Base-by-base conservation (phyloP, 768 basidiomycete genomes). In the Coprinopsis marcescibilis region DNA sequence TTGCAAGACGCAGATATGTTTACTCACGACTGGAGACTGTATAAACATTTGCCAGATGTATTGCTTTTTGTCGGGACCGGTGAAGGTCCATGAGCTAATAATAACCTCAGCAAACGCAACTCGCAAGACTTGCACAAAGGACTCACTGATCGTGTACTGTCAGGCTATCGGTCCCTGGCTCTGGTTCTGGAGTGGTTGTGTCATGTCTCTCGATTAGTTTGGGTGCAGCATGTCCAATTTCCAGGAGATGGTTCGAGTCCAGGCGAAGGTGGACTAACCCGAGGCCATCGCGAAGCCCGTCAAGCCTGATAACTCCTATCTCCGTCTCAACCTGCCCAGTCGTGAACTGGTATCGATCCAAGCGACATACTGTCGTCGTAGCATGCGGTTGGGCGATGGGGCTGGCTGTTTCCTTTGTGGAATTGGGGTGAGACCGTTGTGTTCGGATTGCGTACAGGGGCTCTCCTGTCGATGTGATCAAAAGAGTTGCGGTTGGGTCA, bases 31-130 rank as follows among this genome's bases (percentile, higher is more conserved):
- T 13, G 66, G 71, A 13, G 54, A 65, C 15, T 60, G 63, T 14
- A 67, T 51, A 49, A 65, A 62, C 42, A 73, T 53, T 44, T 69
- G 65, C 69, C 70, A 69, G 43, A 58, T 65, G 50, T 69, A 68
- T 24, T 57, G 52, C 48, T 59, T 53, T 14, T 52, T 51, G 49
- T 70, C 66, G 14, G 69, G 61, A 5, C 67, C 62, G 3, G 49
- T 57, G 47, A 73, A 67, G 27, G 61, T 55, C 70, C 70, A 69
- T 8, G 62, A 62, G 30, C 68, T 67, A 43, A n/a, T 14, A n/a
- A 19, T 15, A n/a, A 27, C 17, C 25, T 43, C 2, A 34, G 14
- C 20, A 32, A 25, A 6, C 23, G n/a, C 20, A 3, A 17, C 14
- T 19, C 21, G 11, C 32, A 26, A 29, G 26, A 7, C 7, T 19